Percentiles rank a stretch among this genome's conserved stretches.
These are phyloP conservation scores for Beta lomatogona DNA, from an alignment of 179 eudicot species.

Conservation along the genomic window DNA sequence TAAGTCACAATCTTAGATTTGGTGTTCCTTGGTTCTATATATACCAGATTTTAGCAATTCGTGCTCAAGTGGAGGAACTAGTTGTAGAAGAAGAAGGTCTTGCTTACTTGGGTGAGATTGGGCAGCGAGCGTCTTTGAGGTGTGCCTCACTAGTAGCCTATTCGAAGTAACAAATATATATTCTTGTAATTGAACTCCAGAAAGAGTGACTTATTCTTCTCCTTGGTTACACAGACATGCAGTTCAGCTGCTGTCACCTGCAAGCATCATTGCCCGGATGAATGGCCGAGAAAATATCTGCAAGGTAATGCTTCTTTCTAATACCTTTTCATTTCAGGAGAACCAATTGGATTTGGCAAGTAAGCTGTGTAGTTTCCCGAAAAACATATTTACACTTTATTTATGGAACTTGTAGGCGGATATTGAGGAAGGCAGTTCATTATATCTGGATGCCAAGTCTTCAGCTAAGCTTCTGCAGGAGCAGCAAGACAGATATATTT, in stretches of 20 bases:
- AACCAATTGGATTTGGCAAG: background rate
- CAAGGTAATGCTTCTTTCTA: constrained; percentile 57
- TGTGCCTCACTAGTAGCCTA: constrained; percentile 11
- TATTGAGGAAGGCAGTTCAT: constrained; percentile 71
- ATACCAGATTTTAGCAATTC: constrained; percentile 87
- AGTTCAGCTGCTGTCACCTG: constrained; percentile 84
- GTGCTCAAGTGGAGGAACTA: constrained; percentile 94
- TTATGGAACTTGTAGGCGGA: constrained; percentile 56
- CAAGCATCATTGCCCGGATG: constrained; percentile 80
- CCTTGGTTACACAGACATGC: constrained; percentile 66
- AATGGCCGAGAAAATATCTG: constrained; percentile 88
- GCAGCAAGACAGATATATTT: constrained; percentile 91
- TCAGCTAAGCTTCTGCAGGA: constrained; percentile 93
- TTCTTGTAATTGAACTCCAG: background rate
- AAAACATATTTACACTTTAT: background rate
- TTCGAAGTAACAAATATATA: background rate
- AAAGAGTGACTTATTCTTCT: background rate
- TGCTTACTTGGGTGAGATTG: constrained; percentile 86
- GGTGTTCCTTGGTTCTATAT: constrained; percentile 2
- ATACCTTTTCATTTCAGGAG: background rate
- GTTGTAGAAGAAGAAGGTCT: constrained; percentile 86
- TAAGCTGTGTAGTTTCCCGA: background rate
- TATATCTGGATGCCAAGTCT: constrained; percentile 86
- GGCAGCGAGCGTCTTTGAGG: constrained; percentile 92
- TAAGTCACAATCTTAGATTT: background rate